Conservation (phyloP, 768 basidiomycete genomes). For the Ramaria rubella region DNA sequence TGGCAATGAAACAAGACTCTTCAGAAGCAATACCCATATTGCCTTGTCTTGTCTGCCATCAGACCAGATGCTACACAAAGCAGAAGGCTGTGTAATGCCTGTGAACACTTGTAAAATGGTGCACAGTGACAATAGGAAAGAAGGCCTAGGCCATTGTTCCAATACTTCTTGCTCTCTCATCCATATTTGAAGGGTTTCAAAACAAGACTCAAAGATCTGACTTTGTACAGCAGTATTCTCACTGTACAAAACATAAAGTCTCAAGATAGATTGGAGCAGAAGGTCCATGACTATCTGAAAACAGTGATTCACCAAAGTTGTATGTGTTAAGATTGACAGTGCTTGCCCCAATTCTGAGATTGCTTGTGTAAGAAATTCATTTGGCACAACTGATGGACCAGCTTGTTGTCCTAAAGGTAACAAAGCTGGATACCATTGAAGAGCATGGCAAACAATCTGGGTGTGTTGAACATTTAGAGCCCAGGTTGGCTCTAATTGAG, state of each 20-base stretch:
- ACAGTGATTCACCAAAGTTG: neutral
- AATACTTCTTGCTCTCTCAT: neutral
- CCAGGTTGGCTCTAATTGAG: neutral
- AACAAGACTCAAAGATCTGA: neutral
- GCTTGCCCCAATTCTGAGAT: constrained; percentile 1
- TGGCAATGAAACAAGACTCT: neutral
- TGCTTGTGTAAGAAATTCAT: neutral
- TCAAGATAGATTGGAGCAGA: constrained; percentile 4
- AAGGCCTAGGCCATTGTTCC: neutral
- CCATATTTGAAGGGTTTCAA: constrained; percentile 6
- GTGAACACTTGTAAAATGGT: neutral
- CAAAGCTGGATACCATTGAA: constrained; percentile 5
- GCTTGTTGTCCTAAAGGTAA: neutral
- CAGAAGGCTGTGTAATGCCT: neutral
- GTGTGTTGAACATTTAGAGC: neutral
- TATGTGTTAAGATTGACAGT: neutral
- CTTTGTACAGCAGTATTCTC: neutral
- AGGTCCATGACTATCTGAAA: constrained; percentile 1
- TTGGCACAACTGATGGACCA: neutral
- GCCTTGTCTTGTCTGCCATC: neutral
- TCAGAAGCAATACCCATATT: constrained; percentile 3
- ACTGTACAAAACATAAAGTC: neutral
- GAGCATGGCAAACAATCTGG: neutral
- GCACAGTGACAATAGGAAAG: constrained; percentile 5
- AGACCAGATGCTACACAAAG: neutral